Base-by-base conservation (phyloP, 345 rosid species). In the Ceriops tagal region DNA sequence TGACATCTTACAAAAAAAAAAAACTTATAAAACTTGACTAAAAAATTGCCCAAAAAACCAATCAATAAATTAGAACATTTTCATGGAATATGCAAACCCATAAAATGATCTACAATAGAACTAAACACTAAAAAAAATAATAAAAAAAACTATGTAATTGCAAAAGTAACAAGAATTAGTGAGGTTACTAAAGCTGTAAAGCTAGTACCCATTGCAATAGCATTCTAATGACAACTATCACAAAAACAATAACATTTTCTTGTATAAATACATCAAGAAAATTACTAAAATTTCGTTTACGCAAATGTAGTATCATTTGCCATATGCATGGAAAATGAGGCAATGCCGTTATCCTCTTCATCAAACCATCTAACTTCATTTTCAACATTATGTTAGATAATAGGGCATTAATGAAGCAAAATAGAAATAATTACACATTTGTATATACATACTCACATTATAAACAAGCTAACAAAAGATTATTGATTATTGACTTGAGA, bases 301-400 rank as follows among this genome's bases (percentile, higher is more conserved):
- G 90, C 99, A 80, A 92, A 95, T 47, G 97, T 95, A 76, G 99
- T 98, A 85, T 95, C 99, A 89, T 92, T 95, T 61, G 97, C 99
- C 82, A 95, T 79, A 70, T 93, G 97, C 99, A 95, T 95, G 67
- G 99, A 95, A 71, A 95, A 76, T 32, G 89, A 88, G 78, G 92
- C 99, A 7, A 93, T 92, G 81, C 89, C 90, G 64, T 95, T 95
- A 31, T 92, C 99, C 81, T 92, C 98, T 60, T 89, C 88, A 79
- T 95, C 99, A 90, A 85, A 95, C 99, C 99, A 95, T 62, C 98
- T 98, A 73, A 90, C 96, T 84, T 95, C 99, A 81, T 92, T 95
- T 65, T 91, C 67, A 95, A 82, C 98, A 92, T 95, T 31, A 98
- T 95, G 93, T 81, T 31, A 81, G 66, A 82, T 65, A 65, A 61